Percentiles rank a stretch among this genome's conserved stretches.
Evolutionary conservation across 306 rosid genomes (phyloP).

Genomic region (Trifolium fragiferum): DNA sequence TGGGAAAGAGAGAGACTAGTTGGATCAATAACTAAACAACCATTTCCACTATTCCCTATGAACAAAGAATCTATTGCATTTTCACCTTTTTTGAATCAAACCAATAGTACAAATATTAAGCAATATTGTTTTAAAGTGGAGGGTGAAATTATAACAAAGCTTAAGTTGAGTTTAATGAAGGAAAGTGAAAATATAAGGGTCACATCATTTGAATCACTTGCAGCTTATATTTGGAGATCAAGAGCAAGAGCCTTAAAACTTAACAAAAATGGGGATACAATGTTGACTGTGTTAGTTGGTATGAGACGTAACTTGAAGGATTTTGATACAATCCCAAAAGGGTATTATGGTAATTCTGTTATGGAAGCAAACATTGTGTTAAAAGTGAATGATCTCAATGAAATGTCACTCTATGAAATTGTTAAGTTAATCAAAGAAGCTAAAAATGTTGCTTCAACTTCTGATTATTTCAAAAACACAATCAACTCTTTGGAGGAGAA

Average conservation of each 20-base stretch:
- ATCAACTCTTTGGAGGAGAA: conserved; percentile 8
- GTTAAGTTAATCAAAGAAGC: conserved; percentile 43
- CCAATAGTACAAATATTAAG: background rate
- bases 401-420: conserved; percentile 4
- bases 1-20: conserved; percentile 56
- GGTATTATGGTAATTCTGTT: conserved; percentile 54
- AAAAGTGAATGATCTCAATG: conserved; percentile 41
- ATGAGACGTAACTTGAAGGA: conserved; percentile 28
- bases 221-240: conserved; percentile 45
- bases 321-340: conserved; percentile 46
- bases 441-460: background rate
- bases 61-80: background rate
- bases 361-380: conserved; percentile 9
- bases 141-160: conserved; percentile 37
- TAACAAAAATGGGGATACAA: conserved; percentile 34
- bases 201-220: conserved; percentile 44
- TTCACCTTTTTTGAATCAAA: conserved; percentile 44
- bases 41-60: background rate
- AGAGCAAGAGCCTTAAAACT: conserved; percentile 25
- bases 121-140: background rate
- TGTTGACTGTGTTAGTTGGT: conserved; percentile 27
- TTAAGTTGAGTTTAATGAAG: conserved; percentile 38
- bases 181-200: conserved; percentile 11
- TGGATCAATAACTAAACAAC: conserved; percentile 17
- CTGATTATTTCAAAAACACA: conserved; percentile 15